A percentile compares a stretch with the other conserved stretches of the same genome.
These are phyloP conservation scores for Gliomastix tumulicola DNA, from an alignment of 2,329 filamentous ascomycete species.

Conservation along the genomic window DNA sequence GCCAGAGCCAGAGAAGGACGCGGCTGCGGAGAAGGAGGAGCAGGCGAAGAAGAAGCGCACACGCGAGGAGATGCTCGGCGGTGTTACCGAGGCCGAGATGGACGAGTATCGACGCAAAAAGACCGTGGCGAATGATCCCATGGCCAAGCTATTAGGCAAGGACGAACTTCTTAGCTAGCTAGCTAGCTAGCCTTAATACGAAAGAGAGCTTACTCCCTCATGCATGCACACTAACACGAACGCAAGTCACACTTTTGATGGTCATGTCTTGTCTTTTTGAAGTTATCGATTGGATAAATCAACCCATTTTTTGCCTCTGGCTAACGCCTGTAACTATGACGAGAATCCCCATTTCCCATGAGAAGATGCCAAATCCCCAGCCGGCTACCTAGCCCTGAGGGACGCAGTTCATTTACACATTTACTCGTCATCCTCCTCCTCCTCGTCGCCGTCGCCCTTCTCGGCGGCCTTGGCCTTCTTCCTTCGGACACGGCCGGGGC, in stretches of 20 bases:
- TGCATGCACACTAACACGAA: too few species aligned
- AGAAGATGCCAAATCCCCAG: conserved; percentile 22
- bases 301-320: conserved; percentile 38
- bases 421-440: conserved; percentile 79
- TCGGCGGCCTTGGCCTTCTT: conserved; percentile 99
- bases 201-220: too few species aligned
- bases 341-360: conserved; percentile 30
- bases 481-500: conserved; percentile 94
- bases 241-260: too few species aligned
- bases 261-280: conserved; percentile 16
- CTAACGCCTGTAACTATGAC: conserved; percentile 46
- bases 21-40: conserved; percentile 12
- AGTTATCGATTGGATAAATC: too few species aligned
- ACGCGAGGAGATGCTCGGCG: conserved; percentile 69
- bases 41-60: conserved; percentile 53
- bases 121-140: conserved; percentile 71
- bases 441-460: conserved; percentile 71
- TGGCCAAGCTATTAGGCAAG: conserved; percentile 73
- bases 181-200: too few species aligned
- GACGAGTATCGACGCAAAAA: conserved; percentile 77
- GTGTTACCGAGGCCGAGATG: conserved; percentile 75
- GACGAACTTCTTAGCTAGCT: conserved; percentile 60
- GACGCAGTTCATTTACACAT: conserved; percentile 24
- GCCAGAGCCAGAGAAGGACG: conserved; percentile 14
- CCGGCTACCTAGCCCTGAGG: conserved; percentile 17